These are phyloP conservation scores for Gossypium davidsonii DNA, from an alignment of 441 rosid species.

Conservation along the genomic window DNA sequence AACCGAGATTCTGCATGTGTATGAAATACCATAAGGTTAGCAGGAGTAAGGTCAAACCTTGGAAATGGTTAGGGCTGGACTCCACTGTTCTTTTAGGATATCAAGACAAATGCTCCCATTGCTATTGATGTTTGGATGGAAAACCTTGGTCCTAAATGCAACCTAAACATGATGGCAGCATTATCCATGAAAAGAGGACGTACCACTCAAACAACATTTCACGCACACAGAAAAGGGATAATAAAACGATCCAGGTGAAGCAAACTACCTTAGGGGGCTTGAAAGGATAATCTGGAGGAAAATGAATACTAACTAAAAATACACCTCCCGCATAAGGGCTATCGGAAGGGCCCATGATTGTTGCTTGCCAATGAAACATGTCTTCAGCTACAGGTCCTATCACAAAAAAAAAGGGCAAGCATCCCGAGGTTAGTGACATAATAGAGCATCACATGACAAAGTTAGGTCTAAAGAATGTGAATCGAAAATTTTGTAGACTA, in stretches of 20 bases:
- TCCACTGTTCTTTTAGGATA: slow-evolving; percentile 36
- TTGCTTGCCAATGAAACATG: slow-evolving; percentile 40
- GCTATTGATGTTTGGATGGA: slow-evolving; percentile 37
- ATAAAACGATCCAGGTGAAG: neutral
- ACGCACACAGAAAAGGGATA: neutral
- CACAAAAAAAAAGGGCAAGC: neutral
- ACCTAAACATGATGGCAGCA: slow-evolving; percentile 14
- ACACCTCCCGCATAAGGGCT: slow-evolving; percentile 40
- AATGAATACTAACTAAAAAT: slow-evolving; percentile 31
- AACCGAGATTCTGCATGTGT: neutral
- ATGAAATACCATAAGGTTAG: neutral
- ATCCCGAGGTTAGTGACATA: neutral
- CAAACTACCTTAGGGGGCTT: slow-evolving; percentile 33
- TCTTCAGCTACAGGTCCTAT: slow-evolving; percentile 36
- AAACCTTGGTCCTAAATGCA: slow-evolving; percentile 35
- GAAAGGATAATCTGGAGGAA: slow-evolving; percentile 39
- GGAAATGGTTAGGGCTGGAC: slow-evolving; percentile 39
- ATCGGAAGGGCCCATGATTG: slow-evolving; percentile 38
- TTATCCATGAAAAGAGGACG: neutral
- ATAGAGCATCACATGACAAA: too few species aligned
- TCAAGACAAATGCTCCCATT: slow-evolving; percentile 38
- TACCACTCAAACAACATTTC: neutral
- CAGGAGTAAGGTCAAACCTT: slow-evolving; percentile 18
- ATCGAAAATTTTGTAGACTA: too few species aligned
- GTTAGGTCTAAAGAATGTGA: too few species aligned